These are phyloP conservation scores for Bruguiera hainesii DNA, from an alignment of 441 rosid genomes.

Conservation along the genomic window DNA sequence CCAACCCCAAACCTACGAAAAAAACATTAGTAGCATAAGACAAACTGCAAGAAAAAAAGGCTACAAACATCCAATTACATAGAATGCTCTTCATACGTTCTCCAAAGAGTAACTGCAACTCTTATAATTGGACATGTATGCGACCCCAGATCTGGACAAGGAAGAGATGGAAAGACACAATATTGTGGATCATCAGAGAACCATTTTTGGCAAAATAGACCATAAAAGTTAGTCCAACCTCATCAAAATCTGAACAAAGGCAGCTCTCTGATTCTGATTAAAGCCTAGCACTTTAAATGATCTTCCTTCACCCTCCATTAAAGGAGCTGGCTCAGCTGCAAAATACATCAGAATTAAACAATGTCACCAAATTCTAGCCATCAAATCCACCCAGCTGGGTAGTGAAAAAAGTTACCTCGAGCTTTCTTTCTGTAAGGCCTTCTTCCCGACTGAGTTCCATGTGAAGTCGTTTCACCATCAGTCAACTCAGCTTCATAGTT, in stretches of 20 bases:
- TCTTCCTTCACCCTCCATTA: conserved; percentile 99
- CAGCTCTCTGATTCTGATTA: conserved; percentile 94
- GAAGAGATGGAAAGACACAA: neutral
- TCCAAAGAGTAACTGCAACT: neutral
- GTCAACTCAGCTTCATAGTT: conserved; percentile 92
- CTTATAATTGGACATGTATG: neutral
- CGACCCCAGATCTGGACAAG: neutral
- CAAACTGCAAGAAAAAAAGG: conserved; percentile 5
- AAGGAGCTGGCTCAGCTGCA: conserved; percentile 70
- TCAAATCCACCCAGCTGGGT: neutral
- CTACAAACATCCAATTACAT: conserved; percentile 7
- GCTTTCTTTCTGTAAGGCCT: conserved; percentile 73
- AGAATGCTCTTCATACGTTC: neutral
- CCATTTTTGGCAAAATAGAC: neutral
- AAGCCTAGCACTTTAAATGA: conserved; percentile 93
- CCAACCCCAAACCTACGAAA: conserved; percentile 88
- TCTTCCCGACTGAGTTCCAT: conserved; percentile 71
- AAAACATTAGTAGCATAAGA: conserved; percentile 19
- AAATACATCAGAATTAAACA: conserved; percentile 20
- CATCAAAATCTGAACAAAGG: conserved; percentile 90
- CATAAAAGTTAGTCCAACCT: conserved; percentile 42
- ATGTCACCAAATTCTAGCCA: conserved; percentile 13
- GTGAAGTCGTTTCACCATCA: conserved; percentile 68
- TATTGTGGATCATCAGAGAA: neutral
- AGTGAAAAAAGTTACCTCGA: conserved; percentile 49